phyloP scores from a whole-genome alignment of 2,329 filamentous ascomycete species.

The Aspergillus amoenus region DNA sequence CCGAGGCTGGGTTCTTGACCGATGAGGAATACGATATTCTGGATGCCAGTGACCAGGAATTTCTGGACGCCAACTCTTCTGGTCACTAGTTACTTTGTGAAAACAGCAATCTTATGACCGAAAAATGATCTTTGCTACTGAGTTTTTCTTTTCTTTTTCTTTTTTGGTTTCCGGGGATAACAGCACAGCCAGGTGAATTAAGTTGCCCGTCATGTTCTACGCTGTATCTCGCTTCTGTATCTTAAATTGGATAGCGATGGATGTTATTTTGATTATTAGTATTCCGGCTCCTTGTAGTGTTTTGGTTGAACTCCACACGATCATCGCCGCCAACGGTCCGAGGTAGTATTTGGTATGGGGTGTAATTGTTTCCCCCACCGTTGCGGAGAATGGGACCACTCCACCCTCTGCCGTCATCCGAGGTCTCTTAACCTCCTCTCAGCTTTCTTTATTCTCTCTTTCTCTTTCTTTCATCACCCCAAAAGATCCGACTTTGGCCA shows the following conservation, averaged over 20 bases:
- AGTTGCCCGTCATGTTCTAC: conserved; percentile 5
- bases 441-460: neutral
- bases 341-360: neutral
- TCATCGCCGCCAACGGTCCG: neutral
- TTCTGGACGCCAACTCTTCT: conserved; percentile 49
- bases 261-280: neutral
- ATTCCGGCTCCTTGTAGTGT: neutral
- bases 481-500: neutral
- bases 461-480: neutral
- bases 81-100: conserved; percentile 15
- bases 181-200: conserved; percentile 3
- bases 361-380: neutral
- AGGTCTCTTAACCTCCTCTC: neutral
- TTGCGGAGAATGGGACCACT: neutral
- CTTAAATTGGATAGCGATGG: conserved; percentile 10
- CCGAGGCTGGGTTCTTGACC: conserved; percentile 78
- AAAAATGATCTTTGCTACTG: neutral
- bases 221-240: conserved; percentile 6
- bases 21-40: conserved; percentile 98
- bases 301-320: neutral
- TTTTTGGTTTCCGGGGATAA: conserved; percentile 1
- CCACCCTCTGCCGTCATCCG: neutral
- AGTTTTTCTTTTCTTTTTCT: neutral
- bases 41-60: conserved; percentile 90
- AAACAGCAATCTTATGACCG: neutral